Percentiles rank a stretch among this genome's conserved stretches.
phyloP scores from a whole-genome alignment of 2,329 filamentous ascomycete genomes.

The Paraconiothyrium sp. region DNA sequence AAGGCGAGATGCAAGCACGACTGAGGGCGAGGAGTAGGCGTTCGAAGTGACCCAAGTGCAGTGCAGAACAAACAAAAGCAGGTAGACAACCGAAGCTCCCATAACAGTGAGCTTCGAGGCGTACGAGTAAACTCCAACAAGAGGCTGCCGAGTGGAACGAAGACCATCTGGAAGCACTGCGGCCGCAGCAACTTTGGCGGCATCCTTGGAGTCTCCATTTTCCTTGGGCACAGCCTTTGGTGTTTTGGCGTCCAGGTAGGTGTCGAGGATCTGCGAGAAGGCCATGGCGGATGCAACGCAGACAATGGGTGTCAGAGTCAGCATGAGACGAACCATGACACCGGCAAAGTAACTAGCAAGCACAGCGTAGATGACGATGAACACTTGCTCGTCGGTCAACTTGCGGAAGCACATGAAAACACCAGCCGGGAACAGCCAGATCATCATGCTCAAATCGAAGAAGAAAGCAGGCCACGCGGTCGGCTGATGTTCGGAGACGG shows the following conservation, averaged over 20 bases:
- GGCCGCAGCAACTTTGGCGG: conserved; percentile 59
- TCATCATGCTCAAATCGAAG: conserved; percentile 97
- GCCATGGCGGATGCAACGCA: conserved; percentile 93
- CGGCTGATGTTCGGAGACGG: conserved; percentile 98
- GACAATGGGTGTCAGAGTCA: conserved; percentile 94
- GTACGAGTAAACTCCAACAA: conserved; percentile 83
- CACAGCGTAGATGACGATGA: conserved; percentile 96
- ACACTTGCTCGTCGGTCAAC: conserved; percentile 95
- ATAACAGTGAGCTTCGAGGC: conserved; percentile 84
- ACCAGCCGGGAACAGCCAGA: conserved; percentile 98
- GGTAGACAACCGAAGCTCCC: conserved; percentile 76
- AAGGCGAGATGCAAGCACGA: conserved; percentile 90
- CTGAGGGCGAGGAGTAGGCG: conserved; percentile 97
- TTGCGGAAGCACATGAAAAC: conserved; percentile 98
- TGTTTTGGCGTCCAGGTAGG: conserved; percentile 75
- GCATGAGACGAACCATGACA: conserved; percentile 99
- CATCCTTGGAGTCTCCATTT: conserved; percentile 36
- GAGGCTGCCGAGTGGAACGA: conserved; percentile 74
- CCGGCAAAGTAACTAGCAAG: conserved; percentile 98
- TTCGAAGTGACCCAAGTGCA: conserved; percentile 99
- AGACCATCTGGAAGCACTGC: conserved; percentile 64
- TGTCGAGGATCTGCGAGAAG: conserved; percentile 86
- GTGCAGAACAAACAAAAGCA: conserved; percentile 93
- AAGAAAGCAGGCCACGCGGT: conserved; percentile 99
- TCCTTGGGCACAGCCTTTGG: conserved; percentile 66